Evolutionary conservation across 2,329 filamentous ascomycete genomes (phyloP).

Genomic region (Beauveria caledonica): DNA sequence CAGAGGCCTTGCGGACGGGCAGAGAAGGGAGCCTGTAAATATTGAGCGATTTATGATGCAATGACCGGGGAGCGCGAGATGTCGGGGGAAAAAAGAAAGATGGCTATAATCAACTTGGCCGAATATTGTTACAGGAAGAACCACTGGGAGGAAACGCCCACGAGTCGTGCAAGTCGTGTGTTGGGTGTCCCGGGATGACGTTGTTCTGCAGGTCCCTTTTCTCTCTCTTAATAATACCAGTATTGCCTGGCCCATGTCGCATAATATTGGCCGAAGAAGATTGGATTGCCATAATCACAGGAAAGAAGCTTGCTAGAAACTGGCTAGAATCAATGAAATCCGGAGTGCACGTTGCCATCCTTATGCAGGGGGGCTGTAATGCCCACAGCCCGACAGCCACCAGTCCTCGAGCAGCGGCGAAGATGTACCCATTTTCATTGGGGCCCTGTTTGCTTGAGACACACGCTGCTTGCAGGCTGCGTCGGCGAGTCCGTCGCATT

Average conservation of each 20-base stretch:
- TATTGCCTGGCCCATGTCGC: background rate
- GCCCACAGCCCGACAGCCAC: background rate
- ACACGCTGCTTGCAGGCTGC: background rate
- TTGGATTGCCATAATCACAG: background rate
- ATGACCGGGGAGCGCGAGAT: no score
- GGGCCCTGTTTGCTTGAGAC: conserved; percentile 1
- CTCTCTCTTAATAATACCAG: background rate
- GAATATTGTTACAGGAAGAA: no score
- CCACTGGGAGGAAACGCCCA: no score
- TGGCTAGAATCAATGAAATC: background rate
- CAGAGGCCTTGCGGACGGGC: no score
- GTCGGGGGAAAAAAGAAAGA: no score
- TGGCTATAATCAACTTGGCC: no score
- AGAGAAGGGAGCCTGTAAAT: no score
- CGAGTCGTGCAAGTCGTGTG: no score
- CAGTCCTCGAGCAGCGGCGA: background rate
- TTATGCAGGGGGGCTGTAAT: background rate
- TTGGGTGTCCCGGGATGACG: no score
- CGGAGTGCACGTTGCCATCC: background rate
- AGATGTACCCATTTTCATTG: background rate
- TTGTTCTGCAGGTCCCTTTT: background rate
- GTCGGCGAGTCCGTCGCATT: conserved; percentile 9
- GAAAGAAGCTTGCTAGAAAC: background rate
- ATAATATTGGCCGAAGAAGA: background rate
- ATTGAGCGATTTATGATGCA: no score